Evolutionary conservation across 225 moss, liverwort and hornwort genomes (phyloP).

Genomic region (Marchantia paleacea): DNA sequence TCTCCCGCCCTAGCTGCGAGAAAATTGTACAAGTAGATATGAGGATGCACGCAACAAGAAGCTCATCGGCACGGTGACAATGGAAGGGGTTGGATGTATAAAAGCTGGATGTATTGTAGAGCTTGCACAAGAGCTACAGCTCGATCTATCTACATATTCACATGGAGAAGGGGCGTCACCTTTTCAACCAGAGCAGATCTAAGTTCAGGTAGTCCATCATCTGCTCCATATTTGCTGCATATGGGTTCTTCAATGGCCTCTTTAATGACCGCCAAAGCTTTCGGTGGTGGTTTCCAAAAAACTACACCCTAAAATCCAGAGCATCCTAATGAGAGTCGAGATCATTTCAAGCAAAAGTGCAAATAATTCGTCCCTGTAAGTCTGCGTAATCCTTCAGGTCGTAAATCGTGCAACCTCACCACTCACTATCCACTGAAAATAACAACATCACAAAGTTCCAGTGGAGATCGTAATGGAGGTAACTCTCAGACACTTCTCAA

Average conservation of each 20-base stretch:
- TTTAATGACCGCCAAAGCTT: slow-evolving; percentile 73
- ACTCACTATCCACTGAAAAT: background rate
- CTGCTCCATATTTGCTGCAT: slow-evolving; percentile 80
- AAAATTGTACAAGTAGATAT: background rate
- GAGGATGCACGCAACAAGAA: background rate
- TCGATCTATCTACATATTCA: no score
- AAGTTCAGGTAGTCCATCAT: slow-evolving; percentile 90
- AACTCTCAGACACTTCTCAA: background rate
- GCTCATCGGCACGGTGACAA: no score
- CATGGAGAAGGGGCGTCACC: slow-evolving; percentile 32
- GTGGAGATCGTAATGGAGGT: background rate
- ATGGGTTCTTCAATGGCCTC: slow-evolving; percentile 51
- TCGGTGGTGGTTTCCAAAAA: slow-evolving; percentile 92
- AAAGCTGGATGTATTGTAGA: no score
- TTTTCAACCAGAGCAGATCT: slow-evolving; percentile 85
- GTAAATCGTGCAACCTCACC: background rate
- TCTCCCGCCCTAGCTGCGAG: slow-evolving; percentile 71
- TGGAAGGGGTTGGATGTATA: no score
- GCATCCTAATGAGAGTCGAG: background rate
- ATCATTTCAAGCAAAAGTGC: background rate
- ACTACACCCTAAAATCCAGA: slow-evolving; percentile 74
- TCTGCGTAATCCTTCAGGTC: background rate
- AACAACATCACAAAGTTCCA: background rate
- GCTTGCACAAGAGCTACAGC: background rate
- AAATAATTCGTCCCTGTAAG: background rate